Evolutionary conservation across 1,284 basidiomycete species (phyloP), one percentile per base, ranked within the genome.

Genomic region (Marasmius sp.): DNA sequence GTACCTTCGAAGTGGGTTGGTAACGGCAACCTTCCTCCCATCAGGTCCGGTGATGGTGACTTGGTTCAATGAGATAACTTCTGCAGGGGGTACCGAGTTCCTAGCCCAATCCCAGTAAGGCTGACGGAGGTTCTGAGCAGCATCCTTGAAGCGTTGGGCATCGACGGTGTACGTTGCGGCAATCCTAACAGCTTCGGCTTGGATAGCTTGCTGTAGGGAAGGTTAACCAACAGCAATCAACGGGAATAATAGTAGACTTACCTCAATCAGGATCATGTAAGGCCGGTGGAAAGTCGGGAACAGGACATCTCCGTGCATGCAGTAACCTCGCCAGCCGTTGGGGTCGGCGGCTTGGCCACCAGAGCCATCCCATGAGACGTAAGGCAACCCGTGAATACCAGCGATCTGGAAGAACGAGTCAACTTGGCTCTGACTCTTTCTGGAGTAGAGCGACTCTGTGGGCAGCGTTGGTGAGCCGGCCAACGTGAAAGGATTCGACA

Each of bases 201-300:
- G 75, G 14, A 84, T 49, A 3, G 75, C 71, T 83, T 84, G 82
- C 81, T 84, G 58, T 58, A 57, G 10, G 27, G 20, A 43, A n/a
- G 64, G 27, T 16, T n/a, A 49, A 36, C 14, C 11, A 9, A 54
- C 38, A 36, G 51, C 2, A 11, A 22, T 22, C 22, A 57, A 49
- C n/a, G 36, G 55, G 48, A 22, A 49, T 14, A n/a, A 2, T 5
- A 58, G 37, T 56, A 45, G 11, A 66, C 72, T 18, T 61, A 83
- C 83, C 75, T 85, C 83, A 58, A 75, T 77, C 0, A 84, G 68
- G 16, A 75, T 68, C n/a, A 83, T 69, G 61, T 84, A 84, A 0
- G 81, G 81, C 51, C 83, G 72, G 65, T 84, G 83, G 79, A 80
- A 85, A 3, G 80, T 81, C 3, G 83, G 82, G 74, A 85, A 85